These are phyloP conservation scores for Clitopilus hobsonii DNA, from an alignment of 768 basidiomycete genomes.

Conservation along the genomic window DNA sequence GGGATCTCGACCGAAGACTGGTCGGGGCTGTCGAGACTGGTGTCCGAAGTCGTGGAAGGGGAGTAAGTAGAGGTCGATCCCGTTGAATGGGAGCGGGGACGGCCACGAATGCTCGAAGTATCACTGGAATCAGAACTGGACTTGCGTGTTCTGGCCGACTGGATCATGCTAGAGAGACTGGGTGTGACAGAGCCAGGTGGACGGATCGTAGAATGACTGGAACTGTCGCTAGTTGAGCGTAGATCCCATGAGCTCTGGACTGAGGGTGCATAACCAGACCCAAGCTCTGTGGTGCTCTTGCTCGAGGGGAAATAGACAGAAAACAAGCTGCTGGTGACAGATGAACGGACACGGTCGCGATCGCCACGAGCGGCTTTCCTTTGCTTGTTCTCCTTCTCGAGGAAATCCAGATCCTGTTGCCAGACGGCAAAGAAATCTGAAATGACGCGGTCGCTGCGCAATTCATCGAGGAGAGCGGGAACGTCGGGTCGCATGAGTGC, in stretches of 20 bases:
- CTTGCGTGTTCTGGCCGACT: conserved; percentile 9
- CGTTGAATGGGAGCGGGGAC: conserved; percentile 32
- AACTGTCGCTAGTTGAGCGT: conserved; percentile 10
- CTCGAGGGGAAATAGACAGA: conserved; percentile 54
- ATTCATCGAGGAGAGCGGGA: conserved; percentile 62
- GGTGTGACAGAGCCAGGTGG: not conserved
- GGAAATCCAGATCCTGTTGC: conserved; percentile 65
- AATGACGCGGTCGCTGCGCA: conserved; percentile 51
- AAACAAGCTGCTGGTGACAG: conserved; percentile 50
- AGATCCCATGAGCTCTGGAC: conserved; percentile 11
- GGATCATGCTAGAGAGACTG: not conserved
- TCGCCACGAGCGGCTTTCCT: conserved; percentile 14
- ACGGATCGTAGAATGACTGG: conserved; percentile 1
- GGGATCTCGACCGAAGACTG: conserved; percentile 21
- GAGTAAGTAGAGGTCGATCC: conserved; percentile 39
- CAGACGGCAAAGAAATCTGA: conserved; percentile 80
- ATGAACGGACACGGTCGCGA: conserved; percentile 28
- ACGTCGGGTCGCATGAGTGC: conserved; percentile 56
- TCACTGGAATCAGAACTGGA: conserved; percentile 15
- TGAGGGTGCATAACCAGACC: conserved; percentile 7
- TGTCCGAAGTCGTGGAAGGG: conserved; percentile 34
- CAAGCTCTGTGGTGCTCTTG: conserved; percentile 11
- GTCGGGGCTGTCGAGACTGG: conserved; percentile 26
- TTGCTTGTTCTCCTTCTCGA: conserved; percentile 24
- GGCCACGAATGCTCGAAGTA: conserved; percentile 14